Evolutionary conservation across 352 stramenopile species (phyloP), one percentile per base, ranked within the genome.

Genomic region (Globisporangium heterothallicum): DNA sequence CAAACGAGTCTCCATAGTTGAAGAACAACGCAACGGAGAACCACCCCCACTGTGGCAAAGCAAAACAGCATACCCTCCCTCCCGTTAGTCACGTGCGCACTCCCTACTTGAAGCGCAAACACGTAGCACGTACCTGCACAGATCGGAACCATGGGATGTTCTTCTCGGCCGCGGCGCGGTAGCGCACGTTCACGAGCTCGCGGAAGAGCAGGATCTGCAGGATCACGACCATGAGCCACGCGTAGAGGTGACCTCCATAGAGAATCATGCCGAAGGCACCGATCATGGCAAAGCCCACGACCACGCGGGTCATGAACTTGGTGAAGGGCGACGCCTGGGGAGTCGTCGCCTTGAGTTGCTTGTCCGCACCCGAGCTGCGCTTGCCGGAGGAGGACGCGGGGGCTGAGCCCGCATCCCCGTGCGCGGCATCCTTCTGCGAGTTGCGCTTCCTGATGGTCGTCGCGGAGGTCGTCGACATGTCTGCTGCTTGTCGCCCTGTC

Each of bases 101-200:
- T 45, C 5, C 35, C 13, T 38, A 5, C 10, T 1, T 38, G 32
- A 35, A 14, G 35, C 2, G 19, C 18, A 3, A 21, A 19, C 34
- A 42, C 6, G 38, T 35, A 53, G 22, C 27, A 42, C 53, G 25
- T 13, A 51, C 71, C 69, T 82, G 94, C 49, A 98, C 92, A 4
- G 95, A 99, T 32, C 96, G 94, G 68, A 99, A 99, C 63, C 97
- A 93, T 42, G 96, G 96, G 61, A 99, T 97, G 27, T 90, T 97
- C 65, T 97, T 89, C 74, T 99, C 88, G 32, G 94, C 94, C 2
- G 85, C 86, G 4, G 80, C 85, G 54, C 92, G 88, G 74, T 99
- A 99, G 2, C 96, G 86, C 27, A 99, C 95, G 56, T 97, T 98
- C n/a, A 99, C 95, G 5, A 99, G 78, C 68, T 99, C 96, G n/a